Evolutionary conservation across 495 filamentous ascomycete species (phyloP).

Genomic region (Neurospora pannonica): DNA sequence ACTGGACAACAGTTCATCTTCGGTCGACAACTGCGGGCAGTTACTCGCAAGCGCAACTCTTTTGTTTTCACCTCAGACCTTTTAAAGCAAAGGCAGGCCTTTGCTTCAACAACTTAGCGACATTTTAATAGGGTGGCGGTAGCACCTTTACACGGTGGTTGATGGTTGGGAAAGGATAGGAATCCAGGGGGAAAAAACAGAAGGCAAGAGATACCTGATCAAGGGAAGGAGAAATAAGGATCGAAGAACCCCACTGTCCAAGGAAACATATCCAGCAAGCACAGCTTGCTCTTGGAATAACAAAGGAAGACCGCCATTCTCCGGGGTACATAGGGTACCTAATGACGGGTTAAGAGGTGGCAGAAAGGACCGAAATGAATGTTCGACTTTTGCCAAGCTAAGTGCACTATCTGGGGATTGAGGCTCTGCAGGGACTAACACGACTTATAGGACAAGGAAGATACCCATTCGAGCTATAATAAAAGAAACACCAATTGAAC

Average conservation of each 20-base stretch:
- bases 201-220: background rate
- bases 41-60: background rate
- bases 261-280: background rate
- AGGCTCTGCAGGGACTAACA: rapidly evolving
- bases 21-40: background rate
- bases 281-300: background rate
- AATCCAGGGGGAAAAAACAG: background rate
- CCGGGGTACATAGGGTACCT: background rate
- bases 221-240: background rate
- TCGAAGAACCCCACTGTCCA: background rate
- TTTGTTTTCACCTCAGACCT: background rate
- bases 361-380: background rate
- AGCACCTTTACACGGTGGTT: background rate
- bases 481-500: rapidly evolving
- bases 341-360: background rate
- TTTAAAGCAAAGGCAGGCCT: background rate
- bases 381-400: background rate
- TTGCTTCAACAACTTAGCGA: background rate
- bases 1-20: background rate
- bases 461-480: background rate
- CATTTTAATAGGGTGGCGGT: background rate
- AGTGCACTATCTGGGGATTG: background rate
- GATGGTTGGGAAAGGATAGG: background rate
- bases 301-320: background rate
- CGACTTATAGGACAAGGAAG: background rate